Conservation (phyloP, 345 rosid genomes). For the Populus pruinosa region DNA sequence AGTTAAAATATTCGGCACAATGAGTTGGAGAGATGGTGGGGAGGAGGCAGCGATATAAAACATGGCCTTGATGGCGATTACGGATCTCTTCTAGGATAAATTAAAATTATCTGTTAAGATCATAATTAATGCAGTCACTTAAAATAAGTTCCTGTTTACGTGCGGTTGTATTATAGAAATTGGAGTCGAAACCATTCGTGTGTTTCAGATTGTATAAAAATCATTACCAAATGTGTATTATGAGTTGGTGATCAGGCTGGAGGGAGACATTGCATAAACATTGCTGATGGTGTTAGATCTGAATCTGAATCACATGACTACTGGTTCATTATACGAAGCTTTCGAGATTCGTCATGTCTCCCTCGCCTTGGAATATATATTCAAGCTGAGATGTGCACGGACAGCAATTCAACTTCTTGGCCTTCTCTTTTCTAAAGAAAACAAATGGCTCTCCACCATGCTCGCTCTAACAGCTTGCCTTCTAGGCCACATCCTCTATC, state of each 20-base stretch:
- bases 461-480: conserved; percentile 48
- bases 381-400: background rate
- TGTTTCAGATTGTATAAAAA: background rate
- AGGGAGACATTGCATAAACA: conserved; percentile 11
- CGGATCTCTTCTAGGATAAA: background rate
- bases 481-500: conserved; percentile 38
- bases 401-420: background rate
- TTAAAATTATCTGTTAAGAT: background rate
- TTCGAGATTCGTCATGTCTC: background rate
- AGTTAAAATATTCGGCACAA: background rate
- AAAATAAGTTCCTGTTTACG: background rate
- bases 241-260: conserved; percentile 5
- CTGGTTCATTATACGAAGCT: background rate
- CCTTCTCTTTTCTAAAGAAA: background rate
- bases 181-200: background rate
- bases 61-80: background rate
- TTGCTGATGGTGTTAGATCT: background rate
- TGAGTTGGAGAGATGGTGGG: background rate
- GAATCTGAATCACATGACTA: background rate
- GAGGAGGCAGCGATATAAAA: background rate
- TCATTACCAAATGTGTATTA: background rate
- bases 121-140: background rate
- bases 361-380: background rate
- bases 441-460: conserved; percentile 41
- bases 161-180: background rate